These are phyloP conservation scores for Pinus taeda DNA, from an alignment of 75 land plant species.

Conservation along the genomic window DNA sequence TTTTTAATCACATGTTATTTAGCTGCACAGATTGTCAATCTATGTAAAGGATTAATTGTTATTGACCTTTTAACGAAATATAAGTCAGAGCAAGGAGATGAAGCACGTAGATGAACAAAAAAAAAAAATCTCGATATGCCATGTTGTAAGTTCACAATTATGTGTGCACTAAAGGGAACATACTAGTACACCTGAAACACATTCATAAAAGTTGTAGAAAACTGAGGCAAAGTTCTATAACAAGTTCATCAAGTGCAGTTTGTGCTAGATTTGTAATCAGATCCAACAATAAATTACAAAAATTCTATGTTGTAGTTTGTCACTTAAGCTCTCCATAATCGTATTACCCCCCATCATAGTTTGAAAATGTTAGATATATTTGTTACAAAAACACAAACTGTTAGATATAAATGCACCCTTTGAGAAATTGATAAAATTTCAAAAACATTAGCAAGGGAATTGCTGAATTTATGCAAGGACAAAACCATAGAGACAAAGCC, in stretches of 20 bases:
- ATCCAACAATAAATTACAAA: not conserved
- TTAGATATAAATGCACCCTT: not conserved
- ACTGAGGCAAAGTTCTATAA: not conserved
- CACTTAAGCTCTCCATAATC: not conserved
- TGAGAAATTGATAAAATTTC: not conserved
- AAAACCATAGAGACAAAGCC: not conserved
- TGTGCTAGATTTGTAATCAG: not conserved
- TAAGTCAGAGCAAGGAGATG: too few relatives aligned
- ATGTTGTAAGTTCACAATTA: too few relatives aligned
- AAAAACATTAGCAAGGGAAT: not conserved
- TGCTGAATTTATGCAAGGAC: not conserved
- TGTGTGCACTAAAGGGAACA: too few relatives aligned
- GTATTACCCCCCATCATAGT: not conserved
- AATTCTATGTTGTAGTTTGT: not conserved
- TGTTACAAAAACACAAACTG: not conserved
- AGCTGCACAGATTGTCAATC: too few relatives aligned
- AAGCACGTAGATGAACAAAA: too few relatives aligned
- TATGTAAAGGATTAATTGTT: too few relatives aligned
- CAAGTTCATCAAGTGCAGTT: not conserved
- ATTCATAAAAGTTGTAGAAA: not conserved
- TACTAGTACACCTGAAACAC: too few relatives aligned
- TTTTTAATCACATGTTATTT: too few relatives aligned
- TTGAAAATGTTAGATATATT: too few relatives aligned
- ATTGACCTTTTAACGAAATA: too few relatives aligned
- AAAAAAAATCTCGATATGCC: too few relatives aligned